These are phyloP conservation scores for Cadophora malorum DNA, from an alignment of 2,329 filamentous ascomycete species.

Conservation along the genomic window DNA sequence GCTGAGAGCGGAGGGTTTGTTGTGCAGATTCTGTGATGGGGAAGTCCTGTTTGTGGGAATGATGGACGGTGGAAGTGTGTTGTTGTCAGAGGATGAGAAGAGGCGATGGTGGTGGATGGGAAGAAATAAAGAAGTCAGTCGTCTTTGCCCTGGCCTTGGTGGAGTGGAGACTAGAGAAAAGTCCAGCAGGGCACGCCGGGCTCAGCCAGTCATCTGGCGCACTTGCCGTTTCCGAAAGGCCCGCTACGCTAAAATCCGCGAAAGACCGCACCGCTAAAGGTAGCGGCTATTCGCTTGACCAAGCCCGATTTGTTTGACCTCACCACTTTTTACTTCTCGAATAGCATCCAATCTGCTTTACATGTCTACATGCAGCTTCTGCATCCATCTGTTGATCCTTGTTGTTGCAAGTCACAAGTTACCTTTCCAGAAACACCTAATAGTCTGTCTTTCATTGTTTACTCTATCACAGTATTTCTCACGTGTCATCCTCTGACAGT, in stretches of 20 bases:
- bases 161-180: slow-evolving; percentile 11
- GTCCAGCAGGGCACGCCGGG: neutral
- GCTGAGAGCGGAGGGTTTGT: slow-evolving; percentile 5
- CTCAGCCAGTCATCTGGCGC: slow-evolving; percentile 1
- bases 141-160: neutral
- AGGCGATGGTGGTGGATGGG: slow-evolving; percentile 18
- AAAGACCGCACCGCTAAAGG: neutral
- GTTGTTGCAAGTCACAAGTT: neutral
- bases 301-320: slow-evolving; percentile 2
- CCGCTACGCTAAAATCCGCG: neutral
- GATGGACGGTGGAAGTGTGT: neutral
- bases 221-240: slow-evolving; percentile 3
- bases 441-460: neutral
- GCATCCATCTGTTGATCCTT: neutral
- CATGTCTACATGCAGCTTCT: neutral
- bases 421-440: neutral
- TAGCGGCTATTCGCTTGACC: neutral
- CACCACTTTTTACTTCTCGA: neutral
- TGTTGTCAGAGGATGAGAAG: slow-evolving; percentile 8
- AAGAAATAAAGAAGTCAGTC: slow-evolving; percentile 18
- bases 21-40: slow-evolving; percentile 15
- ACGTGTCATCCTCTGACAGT: neutral
- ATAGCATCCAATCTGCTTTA: neutral
- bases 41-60: slow-evolving; percentile 7
- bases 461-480: neutral